Evolutionary conservation across 78 protist species (phyloP).

Genomic region (Cavenderia fasciculata): DNA sequence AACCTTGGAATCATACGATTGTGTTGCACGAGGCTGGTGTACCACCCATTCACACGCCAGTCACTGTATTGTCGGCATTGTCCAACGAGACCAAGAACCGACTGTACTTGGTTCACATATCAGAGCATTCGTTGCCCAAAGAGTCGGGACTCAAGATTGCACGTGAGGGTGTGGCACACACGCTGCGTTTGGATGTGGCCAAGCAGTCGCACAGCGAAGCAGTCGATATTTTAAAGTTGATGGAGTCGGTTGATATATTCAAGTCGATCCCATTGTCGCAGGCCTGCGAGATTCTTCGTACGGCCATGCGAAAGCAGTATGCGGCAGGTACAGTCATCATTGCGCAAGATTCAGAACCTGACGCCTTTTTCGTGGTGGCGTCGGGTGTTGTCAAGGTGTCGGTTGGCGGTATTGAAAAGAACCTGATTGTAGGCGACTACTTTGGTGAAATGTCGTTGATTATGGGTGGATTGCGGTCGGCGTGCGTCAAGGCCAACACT

Average conservation of each 20-base stretch:
- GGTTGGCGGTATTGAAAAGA: slow-evolving; percentile 47
- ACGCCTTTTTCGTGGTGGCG: slow-evolving; percentile 71
- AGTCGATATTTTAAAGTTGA: slow-evolving; percentile 41
- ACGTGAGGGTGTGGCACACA: slow-evolving; percentile 56
- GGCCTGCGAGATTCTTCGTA: slow-evolving; percentile 50
- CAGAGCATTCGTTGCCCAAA: slow-evolving; percentile 54
- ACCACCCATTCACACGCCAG: slow-evolving; percentile 89
- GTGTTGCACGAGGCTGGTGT: slow-evolving; percentile 88
- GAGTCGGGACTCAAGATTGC: slow-evolving; percentile 61
- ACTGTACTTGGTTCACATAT: slow-evolving; percentile 61
- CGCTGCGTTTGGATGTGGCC: slow-evolving; percentile 51
- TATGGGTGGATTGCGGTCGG: slow-evolving; percentile 57
- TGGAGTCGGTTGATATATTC: slow-evolving; percentile 67
- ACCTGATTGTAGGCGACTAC: slow-evolving; percentile 74
- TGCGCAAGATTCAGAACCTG: slow-evolving; percentile 63
- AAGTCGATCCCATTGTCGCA: slow-evolving; percentile 59
- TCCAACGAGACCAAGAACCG: slow-evolving; percentile 52
- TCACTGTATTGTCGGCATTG: slow-evolving; percentile 35
- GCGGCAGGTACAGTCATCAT: slow-evolving; percentile 43
- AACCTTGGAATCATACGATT: slow-evolving; percentile 83
- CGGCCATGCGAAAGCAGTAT: slow-evolving; percentile 56
- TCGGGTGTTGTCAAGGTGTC: slow-evolving; percentile 68
- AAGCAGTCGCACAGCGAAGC: slow-evolving; percentile 60
- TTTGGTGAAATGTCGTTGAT: slow-evolving; percentile 81
- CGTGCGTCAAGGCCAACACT: slow-evolving; percentile 46